Conservation (phyloP, 2,329 filamentous ascomycete species). For the Sporothrix humicola region DNA sequence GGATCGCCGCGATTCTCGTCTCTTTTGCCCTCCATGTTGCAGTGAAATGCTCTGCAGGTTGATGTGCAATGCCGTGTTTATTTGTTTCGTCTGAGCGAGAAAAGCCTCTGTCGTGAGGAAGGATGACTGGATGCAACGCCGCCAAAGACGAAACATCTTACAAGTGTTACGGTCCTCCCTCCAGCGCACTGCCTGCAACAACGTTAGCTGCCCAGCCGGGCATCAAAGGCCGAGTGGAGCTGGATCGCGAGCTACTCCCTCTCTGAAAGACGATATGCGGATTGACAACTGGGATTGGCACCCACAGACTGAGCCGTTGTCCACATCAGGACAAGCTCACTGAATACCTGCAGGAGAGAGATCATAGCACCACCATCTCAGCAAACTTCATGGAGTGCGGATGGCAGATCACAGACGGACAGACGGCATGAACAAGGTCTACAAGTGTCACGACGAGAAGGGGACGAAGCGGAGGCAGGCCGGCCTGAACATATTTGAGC, state of each 20-base stretch:
- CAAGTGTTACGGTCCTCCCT: no score
- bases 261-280: neutral
- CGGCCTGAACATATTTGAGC: no score
- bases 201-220: neutral
- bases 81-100: constrained; percentile 19
- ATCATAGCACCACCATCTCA: neutral
- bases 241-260: neutral
- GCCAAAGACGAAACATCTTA: neutral
- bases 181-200: no score
- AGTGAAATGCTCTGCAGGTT: constrained; percentile 8
- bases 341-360: neutral
- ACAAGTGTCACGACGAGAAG: neutral
- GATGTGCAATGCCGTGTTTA: constrained; percentile 17
- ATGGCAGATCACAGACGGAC: constrained; percentile 10
- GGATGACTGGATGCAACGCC: neutral
- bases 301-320: neutral
- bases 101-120: neutral
- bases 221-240: neutral
- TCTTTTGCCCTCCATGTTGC: neutral
- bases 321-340: neutral
- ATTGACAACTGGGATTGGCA: neutral
- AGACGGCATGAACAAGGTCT: constrained; percentile 1
- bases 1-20: neutral
- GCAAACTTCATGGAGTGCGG: constrained; percentile 9
- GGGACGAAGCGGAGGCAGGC: no score